Conservation (phyloP, 2,329 filamentous ascomycete species). For the Penicillium hesseltinei region DNA sequence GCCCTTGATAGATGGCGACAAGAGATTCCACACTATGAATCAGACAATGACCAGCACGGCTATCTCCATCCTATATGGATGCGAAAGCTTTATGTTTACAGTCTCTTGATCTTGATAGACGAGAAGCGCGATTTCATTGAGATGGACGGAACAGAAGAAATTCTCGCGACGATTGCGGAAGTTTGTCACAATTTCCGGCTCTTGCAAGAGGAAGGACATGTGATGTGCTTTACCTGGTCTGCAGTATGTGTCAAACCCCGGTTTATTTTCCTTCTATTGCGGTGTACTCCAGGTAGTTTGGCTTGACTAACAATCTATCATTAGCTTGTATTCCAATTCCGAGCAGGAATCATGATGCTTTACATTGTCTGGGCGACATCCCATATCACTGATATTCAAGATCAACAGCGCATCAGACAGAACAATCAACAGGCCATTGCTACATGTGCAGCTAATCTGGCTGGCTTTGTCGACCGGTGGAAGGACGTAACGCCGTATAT, state of each 20-base stretch:
- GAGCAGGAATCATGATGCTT: conserved; percentile 27
- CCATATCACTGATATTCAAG: conserved; percentile 6
- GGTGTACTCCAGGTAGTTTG: not conserved
- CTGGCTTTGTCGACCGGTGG: conserved; percentile 26
- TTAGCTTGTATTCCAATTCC: conserved; percentile 30
- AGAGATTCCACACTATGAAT: conserved; percentile 29
- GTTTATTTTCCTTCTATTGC: not conserved
- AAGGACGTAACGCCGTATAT: conserved; percentile 24
- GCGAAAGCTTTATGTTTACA: conserved; percentile 30
- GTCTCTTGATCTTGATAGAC: conserved; percentile 29
- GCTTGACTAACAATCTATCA: not conserved
- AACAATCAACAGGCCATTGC: conserved; percentile 20
- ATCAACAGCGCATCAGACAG: conserved; percentile 6
- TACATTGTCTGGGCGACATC: conserved; percentile 26
- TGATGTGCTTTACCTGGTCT: conserved; percentile 32
- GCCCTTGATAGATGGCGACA: conserved; percentile 28
- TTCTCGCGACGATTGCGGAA: conserved; percentile 27
- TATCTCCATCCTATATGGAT: conserved; percentile 30
- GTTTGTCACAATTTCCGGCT: conserved; percentile 27
- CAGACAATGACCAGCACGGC: conserved; percentile 22
- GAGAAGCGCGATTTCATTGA: conserved; percentile 24
- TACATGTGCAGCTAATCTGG: conserved; percentile 21
- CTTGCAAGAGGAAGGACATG: conserved; percentile 30
- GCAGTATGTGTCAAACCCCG: conserved; percentile 18
- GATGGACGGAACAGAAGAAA: conserved; percentile 25